phyloP scores from a whole-genome alignment of 2,329 filamentous ascomycete genomes.

The Neopestalotiopsis sp. region DNA sequence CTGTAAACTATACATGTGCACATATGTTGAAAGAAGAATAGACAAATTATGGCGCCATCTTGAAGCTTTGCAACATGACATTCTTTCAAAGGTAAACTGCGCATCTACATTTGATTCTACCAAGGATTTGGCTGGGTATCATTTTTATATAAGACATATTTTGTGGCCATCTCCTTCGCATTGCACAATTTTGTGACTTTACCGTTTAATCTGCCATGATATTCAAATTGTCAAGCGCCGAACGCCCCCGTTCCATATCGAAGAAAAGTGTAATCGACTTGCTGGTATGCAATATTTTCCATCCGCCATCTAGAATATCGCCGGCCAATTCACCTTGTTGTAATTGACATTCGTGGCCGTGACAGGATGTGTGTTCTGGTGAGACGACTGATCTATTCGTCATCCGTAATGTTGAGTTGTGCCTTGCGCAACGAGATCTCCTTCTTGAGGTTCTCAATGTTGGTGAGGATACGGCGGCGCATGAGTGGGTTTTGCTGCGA shows the following conservation, averaged over 20 bases:
- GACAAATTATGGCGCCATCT: background rate
- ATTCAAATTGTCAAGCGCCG: constrained; percentile 8
- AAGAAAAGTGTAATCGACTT: constrained; percentile 5
- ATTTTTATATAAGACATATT: background rate
- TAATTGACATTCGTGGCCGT: too few species aligned
- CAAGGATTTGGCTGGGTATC: constrained; percentile 1
- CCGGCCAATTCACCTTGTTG: too few species aligned
- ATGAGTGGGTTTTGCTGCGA: constrained; percentile 53
- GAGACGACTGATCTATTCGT: constrained; percentile 29
- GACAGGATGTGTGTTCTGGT: background rate
- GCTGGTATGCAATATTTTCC: too few species aligned
- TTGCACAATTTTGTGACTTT: background rate
- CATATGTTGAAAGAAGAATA: background rate
- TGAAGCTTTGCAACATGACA: background rate
- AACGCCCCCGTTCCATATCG: background rate
- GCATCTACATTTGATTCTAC: too few species aligned
- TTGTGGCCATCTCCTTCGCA: background rate
- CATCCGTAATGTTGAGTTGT: constrained; percentile 34
- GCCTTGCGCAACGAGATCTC: constrained; percentile 42
- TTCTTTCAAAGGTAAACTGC: too few species aligned
- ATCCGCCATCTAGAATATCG: too few species aligned
- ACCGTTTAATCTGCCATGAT: background rate
- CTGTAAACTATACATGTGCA: constrained; percentile 1
- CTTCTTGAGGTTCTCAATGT: constrained; percentile 51
- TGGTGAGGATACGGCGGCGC: constrained; percentile 52